Base-by-base conservation (phyloP, 805 yeast species). In the Suhomyces sp. region DNA sequence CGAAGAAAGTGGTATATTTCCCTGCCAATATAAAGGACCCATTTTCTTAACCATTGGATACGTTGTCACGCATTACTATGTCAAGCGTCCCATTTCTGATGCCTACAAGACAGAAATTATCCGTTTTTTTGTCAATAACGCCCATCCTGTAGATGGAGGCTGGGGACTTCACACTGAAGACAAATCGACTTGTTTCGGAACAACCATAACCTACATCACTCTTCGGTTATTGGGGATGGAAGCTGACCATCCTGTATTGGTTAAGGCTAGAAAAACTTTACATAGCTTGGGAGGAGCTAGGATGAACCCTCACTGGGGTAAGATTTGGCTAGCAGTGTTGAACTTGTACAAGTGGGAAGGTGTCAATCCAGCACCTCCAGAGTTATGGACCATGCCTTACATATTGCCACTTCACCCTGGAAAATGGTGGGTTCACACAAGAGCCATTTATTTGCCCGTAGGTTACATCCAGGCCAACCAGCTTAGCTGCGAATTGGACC, bases 71-170 rank as follows among this genome's bases (percentile, higher is more conserved):
- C 79, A 81, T 57, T 89, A 91, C 68, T 84, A 85, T 65, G 80
- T 92, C 10, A 80, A 82, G 36, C 78, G 83, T 0, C 81, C 81
- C 9, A 87, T 94, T 36, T 86, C 92, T 0, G 85, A 83, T 29
- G 85, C 81, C 38, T 82, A 79, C 61, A 76, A 76, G 57, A 70
- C 72, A 12, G 99, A 94, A 69, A 70, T 94, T 64, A 83, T 88
- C 26, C 78, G 99, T 54, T 94, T 92, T 65, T 71, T 94, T 15
- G 89, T 90, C n/a, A 94, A 94, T 66, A 81, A 90, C 0, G 86
- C 97, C 0, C 97, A 94, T 66, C 97, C 97, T 0, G 97, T 92
- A 0, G 99, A 94, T 69, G 99, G 99, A n/a, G 99, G 99, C 2
- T 94, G 99, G 99, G 99, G 99, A 0, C 76, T 94, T 38, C 97